phyloP scores from a whole-genome alignment of 768 basidiomycete species.

The Sporobolomyces roseus region DNA sequence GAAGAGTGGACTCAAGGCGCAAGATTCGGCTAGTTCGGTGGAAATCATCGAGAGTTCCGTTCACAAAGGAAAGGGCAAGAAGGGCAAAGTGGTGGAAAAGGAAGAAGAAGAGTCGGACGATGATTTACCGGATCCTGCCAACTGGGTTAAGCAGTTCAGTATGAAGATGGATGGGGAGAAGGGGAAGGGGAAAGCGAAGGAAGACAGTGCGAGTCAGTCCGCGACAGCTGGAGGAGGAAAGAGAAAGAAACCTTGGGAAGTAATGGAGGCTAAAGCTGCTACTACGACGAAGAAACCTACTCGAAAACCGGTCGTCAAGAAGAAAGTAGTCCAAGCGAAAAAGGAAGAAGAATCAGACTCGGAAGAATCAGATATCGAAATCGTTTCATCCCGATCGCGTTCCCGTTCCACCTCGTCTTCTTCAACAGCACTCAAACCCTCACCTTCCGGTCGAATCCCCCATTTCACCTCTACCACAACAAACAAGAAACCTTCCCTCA shows the following conservation, averaged over 20 bases:
- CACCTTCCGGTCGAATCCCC: neutral
- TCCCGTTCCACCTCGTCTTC: neutral
- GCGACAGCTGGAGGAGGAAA: neutral
- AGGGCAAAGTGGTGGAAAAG: neutral
- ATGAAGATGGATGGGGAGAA: no score
- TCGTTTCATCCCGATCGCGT: neutral
- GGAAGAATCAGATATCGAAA: neutral
- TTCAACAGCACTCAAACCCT: neutral
- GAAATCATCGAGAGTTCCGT: neutral
- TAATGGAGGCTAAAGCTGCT: neutral
- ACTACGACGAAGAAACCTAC: neutral
- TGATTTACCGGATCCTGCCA: neutral
- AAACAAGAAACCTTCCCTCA: neutral
- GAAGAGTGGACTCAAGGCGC: no score
- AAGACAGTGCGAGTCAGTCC: neutral
- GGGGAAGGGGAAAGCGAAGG: neutral
- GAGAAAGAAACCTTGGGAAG: constrained; percentile 29
- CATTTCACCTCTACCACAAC: neutral
- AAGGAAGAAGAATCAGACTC: neutral
- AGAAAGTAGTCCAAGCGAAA: neutral
- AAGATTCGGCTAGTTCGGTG: neutral
- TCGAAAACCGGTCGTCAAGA: neutral
- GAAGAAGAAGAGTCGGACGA: neutral
- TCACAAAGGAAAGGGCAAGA: neutral
- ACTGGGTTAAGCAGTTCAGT: neutral